These are phyloP conservation scores for Macadamia integrifolia DNA, from an alignment of 164 flowering plant species.

Conservation along the genomic window DNA sequence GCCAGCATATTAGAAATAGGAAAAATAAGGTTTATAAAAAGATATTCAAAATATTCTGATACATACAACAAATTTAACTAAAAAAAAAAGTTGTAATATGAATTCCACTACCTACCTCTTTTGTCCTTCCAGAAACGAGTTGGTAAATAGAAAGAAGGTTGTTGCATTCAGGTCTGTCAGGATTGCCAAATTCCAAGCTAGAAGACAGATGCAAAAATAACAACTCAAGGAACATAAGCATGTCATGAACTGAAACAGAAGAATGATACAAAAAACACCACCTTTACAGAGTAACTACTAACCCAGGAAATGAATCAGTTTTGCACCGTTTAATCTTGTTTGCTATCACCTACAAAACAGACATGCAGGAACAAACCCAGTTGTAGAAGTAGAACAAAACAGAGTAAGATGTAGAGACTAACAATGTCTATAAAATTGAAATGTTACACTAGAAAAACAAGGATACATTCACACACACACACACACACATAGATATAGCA, in stretches of 20 bases:
- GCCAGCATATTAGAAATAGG: neutral
- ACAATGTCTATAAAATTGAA: no score
- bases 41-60: no score
- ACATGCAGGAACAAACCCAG: neutral
- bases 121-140: constrained; percentile 71
- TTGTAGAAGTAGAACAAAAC: neutral
- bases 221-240: neutral
- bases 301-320: constrained; percentile 92
- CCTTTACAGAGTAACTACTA: constrained; percentile 8
- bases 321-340: constrained; percentile 96
- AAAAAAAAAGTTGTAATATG: neutral
- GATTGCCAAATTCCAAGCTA: constrained; percentile 91
- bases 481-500: no score
- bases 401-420: constrained; percentile 6
- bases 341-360: constrained; percentile 52
- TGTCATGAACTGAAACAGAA: neutral
- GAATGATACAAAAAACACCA: neutral
- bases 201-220: constrained; percentile 6
- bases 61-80: neutral
- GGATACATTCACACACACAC: no score
- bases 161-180: constrained; percentile 92
- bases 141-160: constrained; percentile 94
- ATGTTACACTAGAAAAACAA: no score
- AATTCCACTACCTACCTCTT: constrained; percentile 43
- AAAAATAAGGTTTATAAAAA: neutral